phyloP scores from a whole-genome alignment of 345 rosid species.

The Pistacia atlantica region DNA sequence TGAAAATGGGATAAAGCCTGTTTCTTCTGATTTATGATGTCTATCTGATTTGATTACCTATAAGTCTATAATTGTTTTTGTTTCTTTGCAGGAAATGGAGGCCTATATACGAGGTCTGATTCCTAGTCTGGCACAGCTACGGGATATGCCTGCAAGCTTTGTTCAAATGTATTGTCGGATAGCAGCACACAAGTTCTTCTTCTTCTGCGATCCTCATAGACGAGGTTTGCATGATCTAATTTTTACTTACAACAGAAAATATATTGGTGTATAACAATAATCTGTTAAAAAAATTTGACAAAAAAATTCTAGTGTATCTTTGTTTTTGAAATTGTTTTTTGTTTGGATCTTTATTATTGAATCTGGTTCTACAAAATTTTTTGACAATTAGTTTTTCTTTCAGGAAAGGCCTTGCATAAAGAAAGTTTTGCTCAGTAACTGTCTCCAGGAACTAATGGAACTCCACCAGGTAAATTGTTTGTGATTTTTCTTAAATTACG shows the following conservation, averaged over 20 bases:
- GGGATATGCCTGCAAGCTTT: slow-evolving; percentile 90
- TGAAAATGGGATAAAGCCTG: neutral
- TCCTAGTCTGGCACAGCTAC: slow-evolving; percentile 93
- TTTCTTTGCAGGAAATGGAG: slow-evolving; percentile 88
- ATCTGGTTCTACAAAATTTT: slow-evolving; percentile 13
- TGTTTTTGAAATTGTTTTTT: slow-evolving; percentile 1
- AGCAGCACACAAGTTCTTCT: slow-evolving; percentile 97
- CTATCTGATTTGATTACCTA: neutral
- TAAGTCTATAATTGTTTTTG: slow-evolving; percentile 16
- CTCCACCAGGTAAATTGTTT: slow-evolving; percentile 76
- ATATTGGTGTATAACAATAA: neutral
- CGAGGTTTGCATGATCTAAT: slow-evolving; percentile 59
- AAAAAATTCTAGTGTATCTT: neutral
- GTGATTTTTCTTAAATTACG: slow-evolving; percentile 1
- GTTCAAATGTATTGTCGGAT: slow-evolving; percentile 91
- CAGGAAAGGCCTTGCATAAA: slow-evolving; percentile 98
- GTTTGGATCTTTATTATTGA: neutral
- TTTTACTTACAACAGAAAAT: slow-evolving; percentile 8
- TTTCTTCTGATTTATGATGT: slow-evolving; percentile 6
- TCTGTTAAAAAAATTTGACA: too few relatives aligned
- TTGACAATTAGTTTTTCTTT: slow-evolving; percentile 19
- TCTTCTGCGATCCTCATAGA: slow-evolving; percentile 97
- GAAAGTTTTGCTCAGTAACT: slow-evolving; percentile 92
- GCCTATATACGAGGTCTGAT: slow-evolving; percentile 88
- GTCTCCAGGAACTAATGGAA: slow-evolving; percentile 99